Base-by-base conservation (phyloP, 2,329 filamentous ascomycete species). In the Fusarium heterosporum region DNA sequence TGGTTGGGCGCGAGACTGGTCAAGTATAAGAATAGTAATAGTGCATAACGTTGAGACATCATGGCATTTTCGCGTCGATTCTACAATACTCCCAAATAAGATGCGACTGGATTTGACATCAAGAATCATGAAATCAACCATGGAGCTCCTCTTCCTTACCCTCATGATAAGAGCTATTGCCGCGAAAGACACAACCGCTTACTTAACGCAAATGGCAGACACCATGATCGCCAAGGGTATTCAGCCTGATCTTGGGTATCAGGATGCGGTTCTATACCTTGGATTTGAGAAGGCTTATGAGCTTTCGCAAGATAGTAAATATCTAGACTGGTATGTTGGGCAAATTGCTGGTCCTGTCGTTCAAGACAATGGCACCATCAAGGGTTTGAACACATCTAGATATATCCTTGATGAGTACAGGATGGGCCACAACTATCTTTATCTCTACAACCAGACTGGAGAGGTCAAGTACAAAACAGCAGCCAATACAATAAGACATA, bases 371-470 rank as follows among this genome's bases (percentile, higher is more conserved):
- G 84, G 84, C 10, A 81, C 79, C 0, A 75, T 85, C 48, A 74
- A 75, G 11, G 78, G 77, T 11, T 85, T 83, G 77, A 78, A 83
- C 38, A 76, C 79, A 9, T 76, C 75, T 2, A 80, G 78, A 61
- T 85, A 84, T 71, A 83, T 81, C 2, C 76, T 84, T 1, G 81
- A 84, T 63, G 81, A 86, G 61, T 80, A 85, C 51, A 80, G 84
- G 22, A 77, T 85, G 56, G 84, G 84, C 11, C 82, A 83, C 57
- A 83, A 82, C 62, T 77, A 84, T 47, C 75, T 86, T 0, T 82
- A 78, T 53, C 79, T 83, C 72, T 82, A 82, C 66, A 78, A 80
- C 53, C 70, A 78, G 46, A 82, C 82, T 0, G 77, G 77, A 16
- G 76, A 82, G n/a, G 66, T 74, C 6, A 84, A 82, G 58, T 86